Evolutionary conservation across 2,329 filamentous ascomycete genomes (phyloP), one percentile per base, ranked within the genome.

Genomic region (Calonectria pseudoturangicola): DNA sequence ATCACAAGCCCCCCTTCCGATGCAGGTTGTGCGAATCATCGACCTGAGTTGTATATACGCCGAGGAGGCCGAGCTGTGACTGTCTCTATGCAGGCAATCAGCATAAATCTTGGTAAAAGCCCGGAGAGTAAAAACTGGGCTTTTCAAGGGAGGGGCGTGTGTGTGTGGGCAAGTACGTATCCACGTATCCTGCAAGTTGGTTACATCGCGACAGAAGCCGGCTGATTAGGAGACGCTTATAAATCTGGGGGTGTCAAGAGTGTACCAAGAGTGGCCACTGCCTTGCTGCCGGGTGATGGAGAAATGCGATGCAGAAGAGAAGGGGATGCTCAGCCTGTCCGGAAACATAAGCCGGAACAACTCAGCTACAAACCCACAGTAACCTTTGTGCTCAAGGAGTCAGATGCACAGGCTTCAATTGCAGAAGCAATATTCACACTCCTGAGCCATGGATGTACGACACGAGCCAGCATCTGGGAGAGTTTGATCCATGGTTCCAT

Each of bases 191-290:
- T 73, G 74, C 72, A 78, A 70, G 73, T 71, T 72, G 68, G 76
- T 75, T 76, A 56, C 77, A 79, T 76, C 60, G 64, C 47, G 62
- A 69, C 62, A 67, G 47, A 66, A 70, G 28, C 47, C 30, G 39
- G 54, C 60, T 76, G 72, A 74, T 75, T 73, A 68, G 65, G 70
- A 75, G 68, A 64, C 69, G 77, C 74, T 80, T 75, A 73, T 74
- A 64, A 77, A 76, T 74, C 68, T 66, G 72, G 72, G 70, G 73
- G 67, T 47, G 43, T 63, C 64, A 54, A 69, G 62, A 66, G 62
- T 72, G 64, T 45, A 64, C 66, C 60, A 60, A 70, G 45, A 39
- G 66, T 43, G 66, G 54, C 15, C 27, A 50, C 36, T 43, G 47
- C 47, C 48, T 28, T 56, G 45, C 45, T 48, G 39, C 54, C 60